Conservation (phyloP, 768 basidiomycete species). For the Xerocomus potaroensis region DNA sequence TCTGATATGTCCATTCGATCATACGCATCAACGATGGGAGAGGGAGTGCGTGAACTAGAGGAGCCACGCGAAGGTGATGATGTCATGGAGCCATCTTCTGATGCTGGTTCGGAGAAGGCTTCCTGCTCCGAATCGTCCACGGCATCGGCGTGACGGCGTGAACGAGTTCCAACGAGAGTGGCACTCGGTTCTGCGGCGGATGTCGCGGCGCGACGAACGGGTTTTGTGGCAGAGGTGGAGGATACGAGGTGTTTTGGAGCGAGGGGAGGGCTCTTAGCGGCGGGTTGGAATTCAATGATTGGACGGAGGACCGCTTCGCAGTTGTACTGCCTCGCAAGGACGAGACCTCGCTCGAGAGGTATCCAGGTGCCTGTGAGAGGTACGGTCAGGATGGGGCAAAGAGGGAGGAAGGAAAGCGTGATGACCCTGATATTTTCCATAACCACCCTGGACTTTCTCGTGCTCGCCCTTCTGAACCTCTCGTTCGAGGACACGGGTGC, state of each 20-base stretch:
- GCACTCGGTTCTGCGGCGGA: conserved; percentile 14
- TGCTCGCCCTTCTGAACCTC: conserved; percentile 99
- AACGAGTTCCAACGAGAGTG: conserved; percentile 46
- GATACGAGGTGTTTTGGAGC: conserved; percentile 96
- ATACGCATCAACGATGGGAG: conserved; percentile 60
- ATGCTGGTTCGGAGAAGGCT: conserved; percentile 61
- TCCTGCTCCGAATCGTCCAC: conserved; percentile 63
- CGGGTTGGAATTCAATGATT: conserved; percentile 91
- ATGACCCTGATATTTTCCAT: conserved; percentile 98
- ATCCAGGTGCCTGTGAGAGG: conserved; percentile 89
- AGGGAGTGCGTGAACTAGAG: conserved; percentile 91
- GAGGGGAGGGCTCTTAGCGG: conserved; percentile 85
- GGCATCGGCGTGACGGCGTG: conserved; percentile 46
- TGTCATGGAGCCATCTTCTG: conserved; percentile 88
- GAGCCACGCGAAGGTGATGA: conserved; percentile 84
- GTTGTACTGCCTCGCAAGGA: conserved; percentile 87
- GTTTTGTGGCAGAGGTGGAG: conserved; percentile 41
- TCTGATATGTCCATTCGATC: conserved; percentile 25
- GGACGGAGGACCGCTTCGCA: conserved; percentile 84
- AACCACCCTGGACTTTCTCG: conserved; percentile 99
- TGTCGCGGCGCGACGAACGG: conserved; percentile 24
- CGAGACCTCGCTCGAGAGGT: conserved; percentile 85
- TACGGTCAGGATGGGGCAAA: not conserved
- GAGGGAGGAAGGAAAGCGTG: conserved; percentile 9
- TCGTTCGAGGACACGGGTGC: conserved; percentile 94